Conservation (phyloP, 495 filamentous ascomycete species). For the Tuber magnatum region DNA sequence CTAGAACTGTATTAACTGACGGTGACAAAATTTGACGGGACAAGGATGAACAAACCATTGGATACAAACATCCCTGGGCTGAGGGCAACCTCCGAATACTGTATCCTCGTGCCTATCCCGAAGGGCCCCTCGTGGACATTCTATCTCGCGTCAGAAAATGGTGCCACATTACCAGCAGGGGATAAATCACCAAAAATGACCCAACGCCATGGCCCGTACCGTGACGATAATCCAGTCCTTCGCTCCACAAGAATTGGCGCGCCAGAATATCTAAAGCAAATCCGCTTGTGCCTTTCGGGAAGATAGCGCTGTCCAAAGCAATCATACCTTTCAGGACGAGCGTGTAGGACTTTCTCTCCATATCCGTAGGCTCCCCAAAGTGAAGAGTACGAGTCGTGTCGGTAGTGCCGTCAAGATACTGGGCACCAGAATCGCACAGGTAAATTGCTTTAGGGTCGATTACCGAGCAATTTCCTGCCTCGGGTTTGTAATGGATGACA, state of each 20-base stretch:
- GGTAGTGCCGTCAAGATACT: conserved; percentile 93
- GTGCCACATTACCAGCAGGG: conserved; percentile 2
- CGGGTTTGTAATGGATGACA: conserved; percentile 94
- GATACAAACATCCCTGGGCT: conserved; percentile 89
- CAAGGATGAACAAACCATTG: conserved; percentile 49
- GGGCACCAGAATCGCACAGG: conserved; percentile 92
- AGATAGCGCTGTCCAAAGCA: conserved; percentile 75
- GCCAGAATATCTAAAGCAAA: conserved; percentile 86
- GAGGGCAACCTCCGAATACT: conserved; percentile 86
- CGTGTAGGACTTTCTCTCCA: conserved; percentile 88
- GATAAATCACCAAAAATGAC: conserved; percentile 58
- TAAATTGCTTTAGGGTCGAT: conserved; percentile 87
- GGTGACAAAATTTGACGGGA: neutral
- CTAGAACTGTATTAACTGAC: conserved; percentile 42
- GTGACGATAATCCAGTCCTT: conserved; percentile 91
- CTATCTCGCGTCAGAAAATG: conserved; percentile 40
- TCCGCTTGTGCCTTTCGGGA: conserved; percentile 90
- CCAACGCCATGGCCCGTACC: conserved; percentile 96
- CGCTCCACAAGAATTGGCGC: conserved; percentile 84
- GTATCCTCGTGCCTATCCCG: conserved; percentile 83
- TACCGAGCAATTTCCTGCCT: conserved; percentile 68
- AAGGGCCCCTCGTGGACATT: conserved; percentile 98
- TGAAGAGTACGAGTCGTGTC: conserved; percentile 93
- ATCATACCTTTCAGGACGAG: conserved; percentile 96
- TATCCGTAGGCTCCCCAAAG: conserved; percentile 74